Evolutionary conservation across 2,329 filamentous ascomycete genomes (phyloP).

Genomic region (Fusarium floridanum): DNA sequence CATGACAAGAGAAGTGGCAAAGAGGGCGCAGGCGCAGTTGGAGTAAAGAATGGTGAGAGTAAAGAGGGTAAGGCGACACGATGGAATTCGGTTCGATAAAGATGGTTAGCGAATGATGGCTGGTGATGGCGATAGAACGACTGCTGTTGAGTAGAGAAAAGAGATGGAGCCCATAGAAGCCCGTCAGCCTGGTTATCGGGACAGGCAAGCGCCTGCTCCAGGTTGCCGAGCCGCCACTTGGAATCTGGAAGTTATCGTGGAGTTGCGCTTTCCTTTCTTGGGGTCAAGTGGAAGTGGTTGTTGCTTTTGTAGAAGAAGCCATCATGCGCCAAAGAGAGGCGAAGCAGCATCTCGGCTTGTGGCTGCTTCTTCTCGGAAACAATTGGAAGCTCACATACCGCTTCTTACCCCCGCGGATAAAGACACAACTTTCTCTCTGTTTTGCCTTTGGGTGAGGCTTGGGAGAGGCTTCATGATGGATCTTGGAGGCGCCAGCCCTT

Average conservation of each 20-base stretch:
- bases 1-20: constrained; percentile 25
- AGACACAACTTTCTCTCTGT: not conserved
- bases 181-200: constrained; percentile 28
- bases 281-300: not conserved
- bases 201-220: constrained; percentile 3
- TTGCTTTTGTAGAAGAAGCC: not conserved
- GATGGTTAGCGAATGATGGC: constrained; percentile 7
- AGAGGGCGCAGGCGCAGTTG: not conserved
- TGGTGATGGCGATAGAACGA: not conserved
- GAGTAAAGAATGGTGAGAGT: not conserved
- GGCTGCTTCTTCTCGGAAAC: not conserved
- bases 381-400: not conserved
- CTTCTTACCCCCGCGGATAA: not conserved
- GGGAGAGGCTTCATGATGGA: not conserved
- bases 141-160: not conserved
- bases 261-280: not conserved
- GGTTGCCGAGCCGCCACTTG: constrained; percentile 21
- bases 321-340: not conserved
- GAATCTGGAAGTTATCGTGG: constrained; percentile 19
- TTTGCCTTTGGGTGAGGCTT: not conserved
- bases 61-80: not conserved
- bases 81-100: not conserved
- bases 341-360: not conserved
- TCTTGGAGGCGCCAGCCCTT: constrained; percentile 8
- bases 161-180: not conserved